Evolutionary conservation across 257 asterid genomes (phyloP).

Genomic region (Fraxinus cuspidata): DNA sequence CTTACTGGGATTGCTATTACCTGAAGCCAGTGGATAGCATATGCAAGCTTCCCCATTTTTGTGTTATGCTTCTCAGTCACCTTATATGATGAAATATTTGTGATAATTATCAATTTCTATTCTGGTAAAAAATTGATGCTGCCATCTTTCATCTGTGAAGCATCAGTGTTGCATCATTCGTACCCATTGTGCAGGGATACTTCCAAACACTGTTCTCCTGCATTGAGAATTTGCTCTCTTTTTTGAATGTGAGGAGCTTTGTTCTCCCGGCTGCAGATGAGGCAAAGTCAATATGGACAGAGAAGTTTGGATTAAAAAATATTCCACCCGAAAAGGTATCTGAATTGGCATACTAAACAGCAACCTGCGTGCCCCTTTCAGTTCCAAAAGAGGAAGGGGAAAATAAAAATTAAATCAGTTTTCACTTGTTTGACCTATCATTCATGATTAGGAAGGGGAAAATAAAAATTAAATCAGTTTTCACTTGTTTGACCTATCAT

Average conservation of each 20-base stretch:
- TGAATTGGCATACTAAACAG: neutral
- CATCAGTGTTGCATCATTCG: neutral
- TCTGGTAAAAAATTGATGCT: neutral
- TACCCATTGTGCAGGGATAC: slow-evolving; percentile 64
- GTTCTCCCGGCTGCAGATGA: slow-evolving; percentile 93
- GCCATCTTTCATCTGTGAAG: neutral
- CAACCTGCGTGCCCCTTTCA: neutral
- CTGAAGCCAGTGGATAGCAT: neutral
- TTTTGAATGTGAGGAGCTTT: slow-evolving; percentile 59
- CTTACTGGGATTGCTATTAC: neutral
- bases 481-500: neutral
- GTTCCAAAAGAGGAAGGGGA: neutral
- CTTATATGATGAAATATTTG: neutral
- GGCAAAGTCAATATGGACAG: slow-evolving; percentile 89
- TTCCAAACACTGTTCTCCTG: slow-evolving; percentile 69
- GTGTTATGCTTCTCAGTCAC: neutral
- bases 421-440: neutral
- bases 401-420: neutral
- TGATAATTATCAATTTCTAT: neutral
- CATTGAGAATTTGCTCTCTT: slow-evolving; percentile 57
- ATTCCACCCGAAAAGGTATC: slow-evolving; percentile 70
- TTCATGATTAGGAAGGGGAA: neutral
- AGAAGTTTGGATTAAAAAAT: slow-evolving; percentile 76
- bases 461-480: neutral
- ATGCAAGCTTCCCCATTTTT: neutral